phyloP scores from a whole-genome alignment of 2,329 filamentous ascomycete genomes.

The Claviceps sp. region DNA sequence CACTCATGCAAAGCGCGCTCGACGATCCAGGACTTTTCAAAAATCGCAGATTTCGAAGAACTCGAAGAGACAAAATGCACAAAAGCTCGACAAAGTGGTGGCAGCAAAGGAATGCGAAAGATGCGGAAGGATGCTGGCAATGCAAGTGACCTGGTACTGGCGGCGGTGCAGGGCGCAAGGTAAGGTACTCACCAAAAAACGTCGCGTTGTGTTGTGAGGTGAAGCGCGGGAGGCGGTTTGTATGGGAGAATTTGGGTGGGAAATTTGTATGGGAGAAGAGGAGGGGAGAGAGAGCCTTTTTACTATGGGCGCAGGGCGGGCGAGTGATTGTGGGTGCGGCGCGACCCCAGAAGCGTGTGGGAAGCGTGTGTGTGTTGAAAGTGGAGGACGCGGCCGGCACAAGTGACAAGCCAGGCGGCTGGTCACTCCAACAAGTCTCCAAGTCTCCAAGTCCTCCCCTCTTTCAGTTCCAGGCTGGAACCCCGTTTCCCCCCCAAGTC shows the following conservation, averaged over 20 bases:
- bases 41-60: not conserved
- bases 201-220: slow-evolving; percentile 26
- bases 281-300: slow-evolving; percentile 42
- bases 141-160: slow-evolving; percentile 22
- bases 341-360: slow-evolving; percentile 15
- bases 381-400: slow-evolving; percentile 17
- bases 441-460: not conserved
- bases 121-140: slow-evolving; percentile 3
- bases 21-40: no score
- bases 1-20: slow-evolving; percentile 5
- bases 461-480: not conserved
- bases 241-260: slow-evolving; percentile 41
- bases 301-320: slow-evolving; percentile 35
- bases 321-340: slow-evolving; percentile 44
- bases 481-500: no score
- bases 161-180: slow-evolving; percentile 10
- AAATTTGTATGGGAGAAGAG: slow-evolving; percentile 50
- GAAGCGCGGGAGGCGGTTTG: slow-evolving; percentile 27
- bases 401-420: not conserved
- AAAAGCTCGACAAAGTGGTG: not conserved
- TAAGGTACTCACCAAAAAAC: slow-evolving; percentile 39
- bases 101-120: not conserved
- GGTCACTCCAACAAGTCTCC: no score
- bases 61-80: not conserved
- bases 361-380: slow-evolving; percentile 9